Percentiles rank a stretch among this genome's conserved stretches.
phyloP scores from a whole-genome alignment of 768 basidiomycete species.

The Termitomyces sp. region DNA sequence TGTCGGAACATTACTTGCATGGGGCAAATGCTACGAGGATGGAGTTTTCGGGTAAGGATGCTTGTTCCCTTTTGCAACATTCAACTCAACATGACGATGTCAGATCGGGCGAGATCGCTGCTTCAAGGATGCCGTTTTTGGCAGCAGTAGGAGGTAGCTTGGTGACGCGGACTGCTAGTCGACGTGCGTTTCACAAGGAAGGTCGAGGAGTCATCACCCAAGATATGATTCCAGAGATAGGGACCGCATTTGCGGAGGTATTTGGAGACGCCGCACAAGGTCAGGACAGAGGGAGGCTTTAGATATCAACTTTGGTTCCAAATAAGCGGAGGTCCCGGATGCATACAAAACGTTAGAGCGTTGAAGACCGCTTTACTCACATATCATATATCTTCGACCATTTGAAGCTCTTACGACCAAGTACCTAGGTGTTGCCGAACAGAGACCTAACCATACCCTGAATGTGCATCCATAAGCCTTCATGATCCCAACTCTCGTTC shows the following conservation, averaged over 20 bases:
- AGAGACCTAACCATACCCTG: neutral
- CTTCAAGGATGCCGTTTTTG: conserved; percentile 70
- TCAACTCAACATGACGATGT: neutral
- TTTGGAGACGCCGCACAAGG: conserved; percentile 52
- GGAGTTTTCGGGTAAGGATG: conserved; percentile 67
- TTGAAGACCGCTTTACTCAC: neutral
- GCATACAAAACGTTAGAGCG: no score
- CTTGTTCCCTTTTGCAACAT: neutral
- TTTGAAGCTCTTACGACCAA: no score
- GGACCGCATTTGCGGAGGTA: conserved; percentile 63
- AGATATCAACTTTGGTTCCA: neutral
- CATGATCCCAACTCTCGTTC: neutral
- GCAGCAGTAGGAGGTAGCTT: conserved; percentile 85
- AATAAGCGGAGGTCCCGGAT: neutral
- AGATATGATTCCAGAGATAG: conserved; percentile 65
- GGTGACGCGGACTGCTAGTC: conserved; percentile 82
- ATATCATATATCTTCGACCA: neutral
- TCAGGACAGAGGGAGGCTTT: conserved; percentile 32
- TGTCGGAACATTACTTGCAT: conserved; percentile 87
- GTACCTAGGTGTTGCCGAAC: neutral
- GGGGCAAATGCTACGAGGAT: conserved; percentile 91
- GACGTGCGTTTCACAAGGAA: conserved; percentile 65
- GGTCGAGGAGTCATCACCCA: conserved; percentile 80
- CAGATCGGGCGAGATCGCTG: conserved; percentile 27
- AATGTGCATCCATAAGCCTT: neutral